phyloP scores from a whole-genome alignment of 768 basidiomycete species.

The Leccinellum rugosiceps region DNA sequence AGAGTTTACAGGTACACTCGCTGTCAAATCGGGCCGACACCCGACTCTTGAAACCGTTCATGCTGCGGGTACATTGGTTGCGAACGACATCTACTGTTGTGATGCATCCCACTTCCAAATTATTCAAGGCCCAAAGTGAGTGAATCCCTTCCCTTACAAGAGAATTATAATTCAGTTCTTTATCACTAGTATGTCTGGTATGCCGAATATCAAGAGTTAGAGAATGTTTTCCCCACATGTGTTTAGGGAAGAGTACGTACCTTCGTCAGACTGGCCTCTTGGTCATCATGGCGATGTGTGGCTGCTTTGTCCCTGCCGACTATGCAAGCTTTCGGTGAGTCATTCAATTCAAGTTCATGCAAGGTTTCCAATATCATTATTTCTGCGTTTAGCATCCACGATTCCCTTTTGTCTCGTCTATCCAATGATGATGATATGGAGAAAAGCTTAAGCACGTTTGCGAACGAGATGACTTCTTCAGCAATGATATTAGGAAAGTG shows the following conservation, averaged over 20 bases:
- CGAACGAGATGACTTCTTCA: slow-evolving; percentile 88
- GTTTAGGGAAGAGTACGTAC: slow-evolving; percentile 86
- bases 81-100: slow-evolving; percentile 90
- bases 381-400: slow-evolving; percentile 57
- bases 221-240: neutral
- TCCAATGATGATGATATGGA: slow-evolving; percentile 95
- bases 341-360: neutral
- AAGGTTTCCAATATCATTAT: neutral
- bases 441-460: slow-evolving; percentile 89
- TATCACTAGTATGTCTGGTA: slow-evolving; percentile 56
- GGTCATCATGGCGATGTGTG: slow-evolving; percentile 82
- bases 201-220: neutral
- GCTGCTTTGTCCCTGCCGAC: slow-evolving; percentile 90
- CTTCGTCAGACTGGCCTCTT: slow-evolving; percentile 84
- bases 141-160: slow-evolving; percentile 2
- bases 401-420: slow-evolving; percentile 78
- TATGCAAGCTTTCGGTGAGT: slow-evolving; percentile 83
- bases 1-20: slow-evolving; percentile 86
- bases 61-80: slow-evolving; percentile 64
- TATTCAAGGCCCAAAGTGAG: slow-evolving; percentile 87
- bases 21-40: slow-evolving; percentile 86
- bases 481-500: slow-evolving; percentile 82
- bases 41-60: slow-evolving; percentile 80
- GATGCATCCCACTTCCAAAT: slow-evolving; percentile 86
- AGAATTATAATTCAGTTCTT: neutral